Conservation (phyloP, 108 stramenopile species). For the Nitzschia palea region DNA sequence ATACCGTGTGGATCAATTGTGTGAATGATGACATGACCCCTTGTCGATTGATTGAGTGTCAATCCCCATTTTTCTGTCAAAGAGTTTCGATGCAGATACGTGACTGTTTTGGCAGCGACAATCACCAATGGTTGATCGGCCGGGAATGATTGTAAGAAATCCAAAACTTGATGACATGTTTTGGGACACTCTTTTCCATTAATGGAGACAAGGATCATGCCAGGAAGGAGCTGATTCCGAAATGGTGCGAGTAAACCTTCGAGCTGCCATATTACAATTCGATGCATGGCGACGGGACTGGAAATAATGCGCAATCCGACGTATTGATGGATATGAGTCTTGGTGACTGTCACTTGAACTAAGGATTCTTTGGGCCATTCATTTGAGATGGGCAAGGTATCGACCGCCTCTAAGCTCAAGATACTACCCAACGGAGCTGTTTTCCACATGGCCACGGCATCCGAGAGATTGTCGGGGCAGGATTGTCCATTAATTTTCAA, state of each 20-base stretch:
- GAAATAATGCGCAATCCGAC: not conserved
- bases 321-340: not conserved
- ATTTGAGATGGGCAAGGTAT: not conserved
- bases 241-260: not conserved
- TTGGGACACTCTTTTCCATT: constrained; percentile 8
- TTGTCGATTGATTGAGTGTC: not conserved
- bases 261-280: not conserved
- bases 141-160: not conserved
- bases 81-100: not conserved
- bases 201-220: constrained; percentile 13
- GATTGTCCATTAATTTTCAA: constrained; percentile 5
- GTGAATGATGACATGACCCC: not conserved
- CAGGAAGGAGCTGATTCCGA: not conserved
- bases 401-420: not conserved
- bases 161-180: not conserved
- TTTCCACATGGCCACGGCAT: not conserved
- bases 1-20: not conserved
- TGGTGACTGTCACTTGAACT: not conserved
- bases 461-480: not conserved
- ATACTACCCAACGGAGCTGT: not conserved
- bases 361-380: not conserved
- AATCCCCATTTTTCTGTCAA: not conserved
- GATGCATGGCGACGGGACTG: not conserved
- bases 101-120: constrained; percentile 7
- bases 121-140: not conserved